Evolutionary conservation across 768 basidiomycete genomes (phyloP).

Genomic region (Russula olivacea): DNA sequence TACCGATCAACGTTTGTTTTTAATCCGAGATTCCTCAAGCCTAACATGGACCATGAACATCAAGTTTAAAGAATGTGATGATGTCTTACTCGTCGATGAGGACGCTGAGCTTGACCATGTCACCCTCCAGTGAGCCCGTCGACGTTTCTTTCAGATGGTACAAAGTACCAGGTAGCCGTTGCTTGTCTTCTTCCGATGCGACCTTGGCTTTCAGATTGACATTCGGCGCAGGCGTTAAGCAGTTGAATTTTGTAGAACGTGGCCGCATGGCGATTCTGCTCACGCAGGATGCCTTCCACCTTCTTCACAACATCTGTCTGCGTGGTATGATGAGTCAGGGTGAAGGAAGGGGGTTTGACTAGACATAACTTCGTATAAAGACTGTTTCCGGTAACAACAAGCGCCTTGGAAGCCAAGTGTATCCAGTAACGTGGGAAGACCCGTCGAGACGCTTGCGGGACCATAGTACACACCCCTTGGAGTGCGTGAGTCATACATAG

Average conservation of each 20-base stretch:
- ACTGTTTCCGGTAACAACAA: constrained; percentile 68
- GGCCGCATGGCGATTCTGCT: constrained; percentile 52
- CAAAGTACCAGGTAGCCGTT: constrained; percentile 48
- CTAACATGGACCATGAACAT: constrained; percentile 32
- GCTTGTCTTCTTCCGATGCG: constrained; percentile 57
- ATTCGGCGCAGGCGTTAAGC: constrained; percentile 57
- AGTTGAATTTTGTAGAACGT: constrained; percentile 49
- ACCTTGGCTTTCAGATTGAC: constrained; percentile 53
- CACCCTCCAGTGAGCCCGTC: constrained; percentile 59
- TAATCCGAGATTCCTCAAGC: constrained; percentile 50
- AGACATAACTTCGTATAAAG: constrained; percentile 57
- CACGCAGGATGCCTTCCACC: constrained; percentile 51
- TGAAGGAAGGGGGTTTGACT: neutral
- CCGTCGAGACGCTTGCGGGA: constrained; percentile 55
- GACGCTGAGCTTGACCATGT: constrained; percentile 47
- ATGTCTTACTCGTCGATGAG: constrained; percentile 49
- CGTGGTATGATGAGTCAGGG: neutral
- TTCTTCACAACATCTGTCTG: constrained; percentile 58
- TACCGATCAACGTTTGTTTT: constrained; percentile 53
- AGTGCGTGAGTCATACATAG: constrained; percentile 65
- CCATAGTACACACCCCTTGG: constrained; percentile 67
- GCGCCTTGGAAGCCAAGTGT: constrained; percentile 54
- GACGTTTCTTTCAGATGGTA: constrained; percentile 54
- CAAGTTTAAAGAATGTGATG: constrained; percentile 4
- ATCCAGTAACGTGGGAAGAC: constrained; percentile 56